A percentile compares a stretch with the other conserved stretches of the same genome.
Conservation (phyloP, 805 yeast species). For the Dipodascus geniculatus region DNA sequence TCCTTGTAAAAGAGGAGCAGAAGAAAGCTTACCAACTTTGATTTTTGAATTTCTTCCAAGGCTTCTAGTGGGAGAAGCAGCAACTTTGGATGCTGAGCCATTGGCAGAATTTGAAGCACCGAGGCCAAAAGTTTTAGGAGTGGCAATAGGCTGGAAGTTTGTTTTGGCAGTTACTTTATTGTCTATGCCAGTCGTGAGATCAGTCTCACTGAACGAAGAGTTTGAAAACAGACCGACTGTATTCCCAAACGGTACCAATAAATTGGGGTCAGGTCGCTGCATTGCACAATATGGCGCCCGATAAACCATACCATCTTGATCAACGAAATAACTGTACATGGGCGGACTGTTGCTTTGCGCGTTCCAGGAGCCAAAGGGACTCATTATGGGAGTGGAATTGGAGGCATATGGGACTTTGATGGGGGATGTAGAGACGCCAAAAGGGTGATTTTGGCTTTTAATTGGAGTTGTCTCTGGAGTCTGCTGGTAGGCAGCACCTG, state of each 20-base stretch:
- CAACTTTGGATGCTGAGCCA: not conserved
- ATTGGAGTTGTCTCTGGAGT: not conserved
- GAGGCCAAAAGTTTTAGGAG: not conserved
- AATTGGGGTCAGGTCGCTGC: not conserved
- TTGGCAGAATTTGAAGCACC: not conserved
- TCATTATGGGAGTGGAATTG: not conserved
- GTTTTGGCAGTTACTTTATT: not conserved
- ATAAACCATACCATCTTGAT: not conserved
- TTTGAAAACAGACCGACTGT: not conserved
- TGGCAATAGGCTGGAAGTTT: not conserved
- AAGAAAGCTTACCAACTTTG: not conserved
- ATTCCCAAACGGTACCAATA: not conserved
- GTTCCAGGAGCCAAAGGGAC: not conserved
- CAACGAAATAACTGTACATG: not conserved
- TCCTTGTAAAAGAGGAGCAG: not conserved
- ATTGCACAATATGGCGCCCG: not conserved
- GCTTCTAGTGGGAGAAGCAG: not conserved
- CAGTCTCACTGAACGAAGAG: not conserved
- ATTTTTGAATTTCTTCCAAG: not conserved
- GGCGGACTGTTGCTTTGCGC: not conserved
- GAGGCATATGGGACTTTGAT: not conserved
- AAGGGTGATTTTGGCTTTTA: not conserved
- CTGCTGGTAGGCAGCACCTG: not conserved
- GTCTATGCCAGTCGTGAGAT: not conserved
- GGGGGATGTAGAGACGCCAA: not conserved